phyloP scores from a whole-genome alignment of 2,329 filamentous ascomycete genomes.

The Fusarium sp. region DNA sequence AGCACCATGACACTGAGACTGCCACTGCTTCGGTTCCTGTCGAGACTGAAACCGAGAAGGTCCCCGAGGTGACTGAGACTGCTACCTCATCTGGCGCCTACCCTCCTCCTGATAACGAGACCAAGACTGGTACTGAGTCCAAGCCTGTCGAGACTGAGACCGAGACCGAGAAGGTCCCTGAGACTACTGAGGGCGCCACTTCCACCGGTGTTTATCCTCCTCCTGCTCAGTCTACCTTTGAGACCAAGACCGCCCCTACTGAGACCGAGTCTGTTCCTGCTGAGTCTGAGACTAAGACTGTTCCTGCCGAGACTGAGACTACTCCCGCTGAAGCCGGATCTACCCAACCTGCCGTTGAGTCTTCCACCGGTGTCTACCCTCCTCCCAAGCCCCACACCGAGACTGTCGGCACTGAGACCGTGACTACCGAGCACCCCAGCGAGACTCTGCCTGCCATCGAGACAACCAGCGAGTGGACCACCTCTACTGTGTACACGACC shows the following conservation, averaged over 20 bases:
- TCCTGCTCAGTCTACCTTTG: neutral
- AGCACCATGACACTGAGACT: conserved; percentile 13
- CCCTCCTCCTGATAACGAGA: neutral
- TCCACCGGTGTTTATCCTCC: conserved; percentile 7
- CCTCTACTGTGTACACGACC: conserved; percentile 43
- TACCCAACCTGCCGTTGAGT: neutral
- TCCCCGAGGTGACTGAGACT: neutral
- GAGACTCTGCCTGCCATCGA: neutral
- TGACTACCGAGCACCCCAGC: conserved; percentile 1
- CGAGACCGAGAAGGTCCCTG: conserved; percentile 8
- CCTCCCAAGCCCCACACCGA: conserved; percentile 17
- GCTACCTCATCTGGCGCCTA: neutral
- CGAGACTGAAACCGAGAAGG: neutral
- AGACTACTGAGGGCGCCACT: neutral
- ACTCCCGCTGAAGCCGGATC: neutral
- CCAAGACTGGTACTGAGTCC: conserved; percentile 5
- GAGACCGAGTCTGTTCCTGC: neutral
- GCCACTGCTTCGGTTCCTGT: neutral
- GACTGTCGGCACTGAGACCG: neutral
- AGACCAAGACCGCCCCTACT: neutral
- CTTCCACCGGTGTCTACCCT: conserved; percentile 15
- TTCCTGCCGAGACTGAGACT: neutral
- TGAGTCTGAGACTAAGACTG: neutral
- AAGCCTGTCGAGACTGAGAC: conserved; percentile 5
- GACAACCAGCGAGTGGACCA: conserved; percentile 25